Percentiles rank a stretch among this genome's conserved stretches.
These are phyloP conservation scores for Ophiocordyceps sinensis DNA, from an alignment of 2,329 filamentous ascomycete genomes.

Conservation along the genomic window DNA sequence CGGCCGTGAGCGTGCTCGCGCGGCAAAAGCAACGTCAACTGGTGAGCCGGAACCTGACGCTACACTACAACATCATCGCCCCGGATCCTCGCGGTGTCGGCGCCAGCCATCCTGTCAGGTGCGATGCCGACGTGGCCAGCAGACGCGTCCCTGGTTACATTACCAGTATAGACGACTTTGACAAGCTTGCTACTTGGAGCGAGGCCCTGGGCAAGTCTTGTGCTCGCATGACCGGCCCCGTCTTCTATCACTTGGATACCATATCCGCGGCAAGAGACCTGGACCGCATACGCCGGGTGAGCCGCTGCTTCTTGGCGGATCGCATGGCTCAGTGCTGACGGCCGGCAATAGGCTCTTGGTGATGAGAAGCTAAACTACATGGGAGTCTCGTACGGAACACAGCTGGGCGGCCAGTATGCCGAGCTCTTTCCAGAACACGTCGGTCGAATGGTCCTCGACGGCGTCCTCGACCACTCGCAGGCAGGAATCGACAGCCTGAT, in stretches of 20 bases:
- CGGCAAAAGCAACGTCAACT: not conserved
- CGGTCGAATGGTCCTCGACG: slow-evolving; percentile 24
- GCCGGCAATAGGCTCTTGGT: not conserved
- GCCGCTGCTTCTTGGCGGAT: not conserved
- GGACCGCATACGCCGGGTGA: slow-evolving; percentile 1
- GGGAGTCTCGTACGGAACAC: slow-evolving; percentile 25
- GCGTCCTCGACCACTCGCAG: slow-evolving; percentile 12
- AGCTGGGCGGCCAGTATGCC: slow-evolving; percentile 24
- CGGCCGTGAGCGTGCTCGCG: not conserved
- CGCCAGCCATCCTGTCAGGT: not conserved
- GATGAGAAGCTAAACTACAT: slow-evolving; percentile 13
- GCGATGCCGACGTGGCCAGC: not conserved
- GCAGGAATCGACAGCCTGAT: not conserved
- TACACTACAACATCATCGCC: slow-evolving; percentile 1
- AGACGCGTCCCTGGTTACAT: not conserved
- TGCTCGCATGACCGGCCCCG: not conserved
- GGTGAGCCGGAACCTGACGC: not conserved
- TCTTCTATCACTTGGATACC: not conserved
- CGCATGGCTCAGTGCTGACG: not conserved
- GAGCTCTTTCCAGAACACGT: slow-evolving; percentile 27
- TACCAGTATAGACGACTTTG: not conserved
- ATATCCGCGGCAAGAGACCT: not conserved
- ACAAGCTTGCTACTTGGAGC: not conserved
- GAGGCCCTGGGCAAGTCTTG: not conserved
- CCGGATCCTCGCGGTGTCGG: slow-evolving; percentile 1